Evolutionary conservation across 2,329 filamentous ascomycete species (phyloP), one percentile per base, ranked within the genome.

Genomic region (Phialocephala subalpina): DNA sequence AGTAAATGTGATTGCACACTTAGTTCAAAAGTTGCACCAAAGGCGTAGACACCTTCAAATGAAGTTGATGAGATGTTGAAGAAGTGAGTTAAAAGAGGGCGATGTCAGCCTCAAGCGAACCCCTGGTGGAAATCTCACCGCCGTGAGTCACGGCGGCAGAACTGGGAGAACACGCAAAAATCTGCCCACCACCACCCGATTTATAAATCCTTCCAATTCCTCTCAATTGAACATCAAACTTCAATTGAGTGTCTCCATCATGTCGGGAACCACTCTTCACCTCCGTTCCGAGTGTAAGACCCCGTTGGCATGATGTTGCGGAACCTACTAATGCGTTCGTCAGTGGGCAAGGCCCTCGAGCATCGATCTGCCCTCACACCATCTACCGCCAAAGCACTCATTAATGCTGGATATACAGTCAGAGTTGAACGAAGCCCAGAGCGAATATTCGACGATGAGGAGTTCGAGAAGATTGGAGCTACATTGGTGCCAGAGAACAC

Each of bases 351-450:
- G 69, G 77, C 78, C 61, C 74, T 80, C 60, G 78, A 80, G 71
- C 78, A 80, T 69, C 73, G 79, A 60, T 79, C 78, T 63, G 79
- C 79, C 66, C 74, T 79, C 70, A 78, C 74, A 45, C 73, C 70
- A 33, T 72, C 71, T 22, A 86, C 83, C 47, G 80, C 85, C 70
- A 87, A 89, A 79, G 82, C 83, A 60, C 84, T 93, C 61, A 81
- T 92, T 62, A 85, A 91, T 69, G 89, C 89, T 47, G 90, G 90
- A 67, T 93, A 92, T 77, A 82, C 83, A 27, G 84, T 93, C 72
- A 85, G 86, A 58, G 87, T 92, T 58, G 91, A 93, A 82, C 84
- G 86, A 67, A 87, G 86, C 66, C 84, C 86, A n/a, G 84, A 86
- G 75, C 84, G 91, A 63, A 92, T 93, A 73, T 90, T 86, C 70